Evolutionary conservation across 345 rosid species (phyloP), one percentile per base, ranked within the genome.

Genomic region (Sisymbrium irio): DNA sequence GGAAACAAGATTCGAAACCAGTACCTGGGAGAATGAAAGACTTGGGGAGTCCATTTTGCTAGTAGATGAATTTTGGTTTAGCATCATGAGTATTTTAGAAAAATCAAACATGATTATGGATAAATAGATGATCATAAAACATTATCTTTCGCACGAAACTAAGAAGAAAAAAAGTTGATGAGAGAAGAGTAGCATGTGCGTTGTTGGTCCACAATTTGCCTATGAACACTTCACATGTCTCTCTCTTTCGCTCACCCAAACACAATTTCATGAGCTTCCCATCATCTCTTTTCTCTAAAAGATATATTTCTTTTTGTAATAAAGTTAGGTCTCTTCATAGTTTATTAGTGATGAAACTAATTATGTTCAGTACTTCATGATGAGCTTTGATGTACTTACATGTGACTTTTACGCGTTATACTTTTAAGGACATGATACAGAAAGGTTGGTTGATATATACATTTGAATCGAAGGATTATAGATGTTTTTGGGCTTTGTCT

Each of bases 171-270:
- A 13, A 51, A 30, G 53, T 69, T 62, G 71, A 69, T 36, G 53
- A 69, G 69, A 76, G 76, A 69, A 55, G 71, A 55, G 65, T 54
- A 63, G 76, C 79, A 69, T 70, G 79, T 76, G 79, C 71, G 17
- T 63, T 46, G 79, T 20, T 76, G 79, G 79, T 76, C 79, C 79
- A 76, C 79, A 76, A 62, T 55, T 76, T 76, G 61, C 66, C 71
- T 76, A 76, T 76, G 75, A 69, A 76, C 79, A 76, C 71, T 70
- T 76, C 79, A 76, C 75, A 76, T 69, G 76, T 70, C 71, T 70
- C 69, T 70, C 69, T 63, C 71, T 76, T 70, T 70, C 37, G 54
- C 65, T 76, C 54, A 46, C 61, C 69, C 79, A 64, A 54, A 76
- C 42, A 22, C 66, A 71, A 76, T 69, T 76, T 62, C 71, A 63